A percentile compares a stretch with the other conserved stretches of the same genome.
Evolutionary conservation across 352 stramenopile genomes (phyloP).

Genomic region (Phytophthora pini): DNA sequence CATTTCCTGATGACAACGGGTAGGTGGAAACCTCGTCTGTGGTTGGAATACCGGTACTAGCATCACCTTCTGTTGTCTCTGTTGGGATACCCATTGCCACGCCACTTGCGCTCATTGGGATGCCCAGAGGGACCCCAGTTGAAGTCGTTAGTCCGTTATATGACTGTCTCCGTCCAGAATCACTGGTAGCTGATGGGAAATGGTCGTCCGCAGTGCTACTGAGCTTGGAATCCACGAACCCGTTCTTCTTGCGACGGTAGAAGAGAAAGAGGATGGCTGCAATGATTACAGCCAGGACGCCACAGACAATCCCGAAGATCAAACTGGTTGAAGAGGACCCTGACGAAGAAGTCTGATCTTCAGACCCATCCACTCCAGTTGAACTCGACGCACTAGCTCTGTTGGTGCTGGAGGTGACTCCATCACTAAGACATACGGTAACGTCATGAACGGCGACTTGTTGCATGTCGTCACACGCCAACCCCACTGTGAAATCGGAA

Average conservation of each 20-base stretch:
- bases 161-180: slow-evolving; percentile 10
- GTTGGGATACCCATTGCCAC: slow-evolving; percentile 33
- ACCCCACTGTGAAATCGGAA: slow-evolving; percentile 39
- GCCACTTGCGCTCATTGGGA: slow-evolving; percentile 26
- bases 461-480: slow-evolving; percentile 35
- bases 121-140: slow-evolving; percentile 27
- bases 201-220: slow-evolving; percentile 24
- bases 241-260: slow-evolving; percentile 23
- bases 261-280: slow-evolving; percentile 17
- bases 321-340: slow-evolving; percentile 22
- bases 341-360: neutral
- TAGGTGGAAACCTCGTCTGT: slow-evolving; percentile 8
- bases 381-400: slow-evolving; percentile 19
- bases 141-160: slow-evolving; percentile 20
- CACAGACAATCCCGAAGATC: slow-evolving; percentile 31
- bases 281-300: slow-evolving; percentile 18
- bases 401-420: slow-evolving; percentile 15
- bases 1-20: slow-evolving; percentile 6
- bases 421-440: slow-evolving; percentile 31
- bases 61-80: slow-evolving; percentile 1
- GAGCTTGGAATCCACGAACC: slow-evolving; percentile 14
- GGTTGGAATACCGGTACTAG: slow-evolving; percentile 18
- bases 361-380: slow-evolving; percentile 9
- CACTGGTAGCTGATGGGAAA: slow-evolving; percentile 11
- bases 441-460: slow-evolving; percentile 33